Conservation (phyloP, 164 flowering plant species). For the Liquidambar formosana region DNA sequence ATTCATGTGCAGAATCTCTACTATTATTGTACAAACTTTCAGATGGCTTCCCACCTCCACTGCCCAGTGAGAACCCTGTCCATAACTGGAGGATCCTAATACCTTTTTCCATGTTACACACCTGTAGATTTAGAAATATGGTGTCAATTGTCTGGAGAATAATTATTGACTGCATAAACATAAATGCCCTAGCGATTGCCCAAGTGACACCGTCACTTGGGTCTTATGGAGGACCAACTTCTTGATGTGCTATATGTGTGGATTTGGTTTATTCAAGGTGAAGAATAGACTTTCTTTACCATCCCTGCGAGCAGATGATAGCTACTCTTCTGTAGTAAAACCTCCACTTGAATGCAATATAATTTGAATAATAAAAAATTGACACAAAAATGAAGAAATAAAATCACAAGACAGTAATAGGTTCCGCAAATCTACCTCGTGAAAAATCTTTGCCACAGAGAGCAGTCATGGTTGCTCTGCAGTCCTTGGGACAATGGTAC, state of each 20-base stretch:
- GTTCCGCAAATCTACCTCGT: slow-evolving; percentile 70
- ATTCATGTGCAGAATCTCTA: slow-evolving; percentile 62
- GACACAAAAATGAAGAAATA: too few species aligned
- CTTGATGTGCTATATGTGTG: too few species aligned
- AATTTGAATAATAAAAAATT: background rate
- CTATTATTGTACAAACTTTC: slow-evolving; percentile 66
- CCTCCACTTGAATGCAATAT: background rate
- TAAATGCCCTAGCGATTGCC: too few species aligned
- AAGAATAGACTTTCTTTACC: too few species aligned
- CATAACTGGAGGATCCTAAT: slow-evolving; percentile 39
- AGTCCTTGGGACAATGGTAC: slow-evolving; percentile 68
- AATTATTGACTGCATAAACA: background rate
- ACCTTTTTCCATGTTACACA: slow-evolving; percentile 43
- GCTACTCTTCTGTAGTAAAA: too few species aligned
- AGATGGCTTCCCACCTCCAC: slow-evolving; percentile 72
- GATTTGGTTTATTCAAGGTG: too few species aligned
- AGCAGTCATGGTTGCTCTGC: slow-evolving; percentile 91
- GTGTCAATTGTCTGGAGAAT: background rate
- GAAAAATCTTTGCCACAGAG: slow-evolving; percentile 61
- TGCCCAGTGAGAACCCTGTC: slow-evolving; percentile 83
- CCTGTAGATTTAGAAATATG: slow-evolving; percentile 35
- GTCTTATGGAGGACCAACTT: too few species aligned
- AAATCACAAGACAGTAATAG: too few species aligned
- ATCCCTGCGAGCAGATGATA: too few species aligned
- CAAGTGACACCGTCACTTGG: too few species aligned